Evolutionary conservation across 305 asterid species (phyloP).

Genomic region (Fraxinus floribunda): DNA sequence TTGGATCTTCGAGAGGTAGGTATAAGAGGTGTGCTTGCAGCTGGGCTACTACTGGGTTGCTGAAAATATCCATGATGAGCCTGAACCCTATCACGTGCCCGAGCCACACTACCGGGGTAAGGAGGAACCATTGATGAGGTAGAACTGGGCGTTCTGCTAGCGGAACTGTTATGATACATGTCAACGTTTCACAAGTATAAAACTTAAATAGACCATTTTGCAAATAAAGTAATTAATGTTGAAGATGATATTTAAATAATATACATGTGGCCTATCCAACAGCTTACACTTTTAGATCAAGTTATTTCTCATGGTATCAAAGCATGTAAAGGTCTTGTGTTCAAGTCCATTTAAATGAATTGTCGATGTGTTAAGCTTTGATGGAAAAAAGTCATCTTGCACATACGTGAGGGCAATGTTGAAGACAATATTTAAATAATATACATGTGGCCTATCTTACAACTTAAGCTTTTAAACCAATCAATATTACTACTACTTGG

Average conservation of each 20-base stretch:
- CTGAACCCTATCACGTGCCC: conserved; percentile 56
- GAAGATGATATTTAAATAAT: not conserved
- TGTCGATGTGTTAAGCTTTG: not conserved
- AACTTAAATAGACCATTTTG: not conserved
- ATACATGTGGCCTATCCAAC: not conserved
- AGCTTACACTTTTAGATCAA: not conserved
- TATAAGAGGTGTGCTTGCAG: conserved; percentile 40
- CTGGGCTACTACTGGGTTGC: conserved; percentile 46
- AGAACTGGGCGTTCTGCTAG: conserved; percentile 65
- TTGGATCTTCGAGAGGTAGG: conserved; percentile 51
- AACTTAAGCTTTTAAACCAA: not conserved
- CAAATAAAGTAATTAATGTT: not conserved
- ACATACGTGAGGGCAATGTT: not conserved
- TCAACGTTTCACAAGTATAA: not conserved
- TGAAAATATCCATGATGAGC: conserved; percentile 62
- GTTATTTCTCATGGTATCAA: not conserved
- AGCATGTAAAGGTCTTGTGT: not conserved
- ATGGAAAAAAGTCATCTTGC: not conserved
- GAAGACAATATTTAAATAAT: not conserved
- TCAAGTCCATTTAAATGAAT: not conserved
- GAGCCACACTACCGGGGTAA: conserved; percentile 50
- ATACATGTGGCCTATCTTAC: not conserved
- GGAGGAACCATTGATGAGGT: conserved; percentile 54
- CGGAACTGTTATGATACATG: conserved; percentile 41
- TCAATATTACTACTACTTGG: not conserved